Percentiles rank a stretch among this genome's conserved stretches.
These are phyloP conservation scores for Umbelopsis sp. DNA, from an alignment of 371 early-diverging fungal species.

Conservation along the genomic window DNA sequence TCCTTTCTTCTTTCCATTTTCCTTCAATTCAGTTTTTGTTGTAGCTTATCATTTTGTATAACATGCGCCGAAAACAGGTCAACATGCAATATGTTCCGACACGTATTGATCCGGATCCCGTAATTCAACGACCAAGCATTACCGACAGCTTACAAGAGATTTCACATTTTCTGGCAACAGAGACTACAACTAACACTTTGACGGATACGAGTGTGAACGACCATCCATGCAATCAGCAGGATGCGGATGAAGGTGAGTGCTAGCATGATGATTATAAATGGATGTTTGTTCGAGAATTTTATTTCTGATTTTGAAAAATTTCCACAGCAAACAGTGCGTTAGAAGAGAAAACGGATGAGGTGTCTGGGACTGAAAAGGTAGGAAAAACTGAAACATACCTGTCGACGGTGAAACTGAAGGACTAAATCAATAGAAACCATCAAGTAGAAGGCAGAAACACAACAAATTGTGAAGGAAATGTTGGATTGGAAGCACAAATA, in stretches of 20 bases:
- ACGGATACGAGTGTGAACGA: too few relatives aligned
- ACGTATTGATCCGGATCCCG: neutral
- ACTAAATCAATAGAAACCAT: neutral
- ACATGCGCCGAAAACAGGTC: conserved; percentile 16
- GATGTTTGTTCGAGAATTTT: neutral
- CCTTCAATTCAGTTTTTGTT: neutral
- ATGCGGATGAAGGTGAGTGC: neutral
- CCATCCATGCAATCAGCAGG: too few relatives aligned
- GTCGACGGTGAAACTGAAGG: neutral
- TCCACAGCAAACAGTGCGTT: neutral
- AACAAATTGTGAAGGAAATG: conserved; percentile 5
- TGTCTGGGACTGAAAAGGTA: neutral
- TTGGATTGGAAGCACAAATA: conserved; percentile 16
- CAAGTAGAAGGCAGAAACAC: neutral
- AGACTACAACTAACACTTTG: neutral
- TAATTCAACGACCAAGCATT: conserved; percentile 1
- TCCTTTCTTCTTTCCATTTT: neutral
- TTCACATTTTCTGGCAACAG: neutral
- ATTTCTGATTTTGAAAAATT: neutral
- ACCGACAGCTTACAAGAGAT: neutral
- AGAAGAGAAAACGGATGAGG: neutral
- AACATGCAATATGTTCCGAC: conserved; percentile 11
- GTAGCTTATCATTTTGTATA: neutral
- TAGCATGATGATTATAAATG: neutral
- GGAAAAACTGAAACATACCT: neutral